A percentile compares a stretch with the other conserved stretches of the same genome.
phyloP scores from a whole-genome alignment of 257 asterid genomes.

The Solanum megistacrolobum region DNA sequence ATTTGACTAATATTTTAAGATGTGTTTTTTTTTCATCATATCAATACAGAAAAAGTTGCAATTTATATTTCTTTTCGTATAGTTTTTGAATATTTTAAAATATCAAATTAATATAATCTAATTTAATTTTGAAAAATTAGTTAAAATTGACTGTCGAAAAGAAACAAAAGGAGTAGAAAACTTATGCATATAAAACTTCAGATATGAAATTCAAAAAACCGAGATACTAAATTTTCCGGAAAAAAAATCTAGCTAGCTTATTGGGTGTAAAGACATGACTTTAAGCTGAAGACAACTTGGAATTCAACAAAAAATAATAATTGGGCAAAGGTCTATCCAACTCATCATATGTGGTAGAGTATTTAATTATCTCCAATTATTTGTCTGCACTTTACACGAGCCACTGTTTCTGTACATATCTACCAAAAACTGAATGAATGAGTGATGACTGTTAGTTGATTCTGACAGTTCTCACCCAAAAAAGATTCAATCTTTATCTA shows the following conservation, averaged over 20 bases:
- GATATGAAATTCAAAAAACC: no score
- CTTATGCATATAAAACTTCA: no score
- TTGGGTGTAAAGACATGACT: background rate
- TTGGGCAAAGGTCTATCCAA: background rate
- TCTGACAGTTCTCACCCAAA: conserved; percentile 5
- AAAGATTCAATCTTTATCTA: background rate
- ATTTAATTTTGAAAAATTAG: no score
- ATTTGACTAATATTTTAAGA: no score
- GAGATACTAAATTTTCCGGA: background rate
- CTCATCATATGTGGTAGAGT: background rate
- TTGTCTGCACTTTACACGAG: background rate
- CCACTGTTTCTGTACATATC: background rate
- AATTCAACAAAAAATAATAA: background rate
- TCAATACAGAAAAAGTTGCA: no score
- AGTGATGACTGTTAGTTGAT: background rate
- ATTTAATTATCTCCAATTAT: background rate
- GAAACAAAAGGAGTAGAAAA: no score
- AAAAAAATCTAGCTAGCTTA: background rate
- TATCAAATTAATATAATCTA: no score
- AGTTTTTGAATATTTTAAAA: no score
- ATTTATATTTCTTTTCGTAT: no score
- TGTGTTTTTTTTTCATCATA: no score
- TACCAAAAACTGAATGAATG: background rate
- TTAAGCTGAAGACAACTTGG: background rate
- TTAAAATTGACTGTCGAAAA: no score